Evolutionary conservation across 768 basidiomycete species (phyloP), one percentile per base, ranked within the genome.

Genomic region (Pluteus cervinus): DNA sequence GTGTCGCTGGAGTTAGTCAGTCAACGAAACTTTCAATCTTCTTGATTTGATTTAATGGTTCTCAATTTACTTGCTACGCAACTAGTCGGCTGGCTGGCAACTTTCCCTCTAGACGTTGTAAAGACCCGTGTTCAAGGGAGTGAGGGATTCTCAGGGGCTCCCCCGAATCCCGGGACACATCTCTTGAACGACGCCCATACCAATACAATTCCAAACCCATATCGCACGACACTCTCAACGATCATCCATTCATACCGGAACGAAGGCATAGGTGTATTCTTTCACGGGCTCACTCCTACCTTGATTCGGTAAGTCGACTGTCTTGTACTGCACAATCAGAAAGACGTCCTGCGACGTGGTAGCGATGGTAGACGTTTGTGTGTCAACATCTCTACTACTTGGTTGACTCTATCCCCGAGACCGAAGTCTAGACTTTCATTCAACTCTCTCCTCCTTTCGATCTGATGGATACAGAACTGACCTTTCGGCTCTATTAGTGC

Each of bases 101-200:
- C 90, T 1, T 96, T 94, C 55, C 88, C 89, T 2, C 66, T 91
- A 39, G 91, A 96, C 51, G 84, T 91, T 3, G 71, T 93, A 43
- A 94, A 96, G 63, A 93, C 92, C 10, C 76, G 90, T 4, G 75
- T 92, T 48, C 91, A 96, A 56, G 75, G 76, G 20, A 66, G 55
- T 24, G 51, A 60, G 24, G n/a, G n/a, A n/a, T 28, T 28, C 9
- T 14, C 26, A 14, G 14, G 34, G 29, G 26, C 30, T 24, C 17
- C 23, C 20, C 12, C 18, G 16, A 36, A 28, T 24, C 28, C 10
- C 39, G 7, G 23, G 10, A 7, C 33, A 54, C 46, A 17, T 38
- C 53, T 2, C 37, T 31, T 8, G 30, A 31, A 7, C 12, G 43
- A n/a, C 14, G n/a, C 20, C 20, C 4, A 33, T 11, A 29, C 21